Evolutionary conservation across 805 yeast species (phyloP).

Genomic region (Candida khao-thaluensis): DNA sequence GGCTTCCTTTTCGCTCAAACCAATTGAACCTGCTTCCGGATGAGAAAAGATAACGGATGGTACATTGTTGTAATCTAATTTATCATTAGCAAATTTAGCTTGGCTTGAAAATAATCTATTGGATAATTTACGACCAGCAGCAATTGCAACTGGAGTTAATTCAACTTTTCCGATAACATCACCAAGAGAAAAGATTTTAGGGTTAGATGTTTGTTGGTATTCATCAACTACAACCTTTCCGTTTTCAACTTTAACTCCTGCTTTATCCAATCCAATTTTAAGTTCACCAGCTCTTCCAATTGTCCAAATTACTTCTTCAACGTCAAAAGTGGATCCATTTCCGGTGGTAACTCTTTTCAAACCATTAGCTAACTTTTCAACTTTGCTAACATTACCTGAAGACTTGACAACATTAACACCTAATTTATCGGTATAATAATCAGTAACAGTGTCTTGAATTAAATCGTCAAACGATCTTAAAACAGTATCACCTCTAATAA

Average conservation of each 20-base stretch:
- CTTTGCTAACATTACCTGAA: conserved; percentile 42
- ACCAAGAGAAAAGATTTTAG: conserved; percentile 80
- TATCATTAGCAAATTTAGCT: conserved; percentile 61
- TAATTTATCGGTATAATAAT: conserved; percentile 66
- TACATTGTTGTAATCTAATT: conserved; percentile 80
- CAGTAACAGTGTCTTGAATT: conserved; percentile 77
- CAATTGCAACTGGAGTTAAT: conserved; percentile 97
- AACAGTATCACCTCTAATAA: conserved; percentile 89
- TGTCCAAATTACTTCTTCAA: conserved; percentile 89
- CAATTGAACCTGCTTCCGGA: conserved; percentile 96
- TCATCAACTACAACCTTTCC: conserved; percentile 80
- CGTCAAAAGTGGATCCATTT: conserved; percentile 44
- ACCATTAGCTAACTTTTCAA: conserved; percentile 33
- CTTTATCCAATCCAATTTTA: conserved; percentile 72
- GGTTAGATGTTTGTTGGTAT: conserved; percentile 75
- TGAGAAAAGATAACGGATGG: conserved; percentile 98
- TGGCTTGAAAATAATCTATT: conserved; percentile 87
- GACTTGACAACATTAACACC: conserved; percentile 81
- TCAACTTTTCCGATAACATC: conserved; percentile 93
- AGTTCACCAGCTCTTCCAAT: conserved; percentile 82
- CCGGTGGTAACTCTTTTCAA: conserved; percentile 38
- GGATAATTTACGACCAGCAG: conserved; percentile 92
- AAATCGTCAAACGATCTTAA: conserved; percentile 83
- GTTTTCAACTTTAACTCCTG: conserved; percentile 60
- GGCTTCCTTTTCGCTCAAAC: conserved; percentile 80